Evolutionary conservation across 805 yeast species (phyloP).

Genomic region (Saccharomycopsis olivae): DNA sequence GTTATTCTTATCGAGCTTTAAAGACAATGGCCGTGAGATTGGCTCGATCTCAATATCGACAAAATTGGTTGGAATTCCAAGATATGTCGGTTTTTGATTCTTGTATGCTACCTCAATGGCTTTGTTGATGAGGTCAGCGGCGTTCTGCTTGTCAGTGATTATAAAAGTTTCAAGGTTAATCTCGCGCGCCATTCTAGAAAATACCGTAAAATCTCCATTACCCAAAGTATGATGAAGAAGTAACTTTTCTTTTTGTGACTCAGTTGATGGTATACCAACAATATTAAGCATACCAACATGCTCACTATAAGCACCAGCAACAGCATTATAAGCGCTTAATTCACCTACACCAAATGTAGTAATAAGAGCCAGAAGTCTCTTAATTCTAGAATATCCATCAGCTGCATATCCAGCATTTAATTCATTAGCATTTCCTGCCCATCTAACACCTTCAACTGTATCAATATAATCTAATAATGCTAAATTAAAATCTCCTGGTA

Average conservation of each 20-base stretch:
- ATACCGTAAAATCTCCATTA: slow-evolving; percentile 40
- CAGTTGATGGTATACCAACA: slow-evolving; percentile 64
- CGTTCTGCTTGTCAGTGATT: slow-evolving; percentile 33
- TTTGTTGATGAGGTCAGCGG: slow-evolving; percentile 53
- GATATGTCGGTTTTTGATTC: slow-evolving; percentile 68
- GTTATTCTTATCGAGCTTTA: slow-evolving; percentile 19
- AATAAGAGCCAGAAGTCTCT: slow-evolving; percentile 49
- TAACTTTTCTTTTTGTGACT: slow-evolving; percentile 22
- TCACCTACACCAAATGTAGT: slow-evolving; percentile 91
- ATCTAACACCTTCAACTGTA: slow-evolving; percentile 38
- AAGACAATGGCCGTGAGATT: slow-evolving; percentile 27
- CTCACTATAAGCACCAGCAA: slow-evolving; percentile 77
- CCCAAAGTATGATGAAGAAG: slow-evolving; percentile 59
- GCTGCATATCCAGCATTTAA: slow-evolving; percentile 84
- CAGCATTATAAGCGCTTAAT: slow-evolving; percentile 72
- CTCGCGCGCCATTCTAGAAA: slow-evolving; percentile 30
- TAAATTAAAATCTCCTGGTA: slow-evolving; percentile 71
- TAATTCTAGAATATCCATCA: slow-evolving; percentile 73
- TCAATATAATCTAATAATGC: slow-evolving; percentile 59
- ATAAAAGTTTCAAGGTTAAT: slow-evolving; percentile 12
- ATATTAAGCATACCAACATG: slow-evolving; percentile 70
- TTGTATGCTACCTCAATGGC: slow-evolving; percentile 46
- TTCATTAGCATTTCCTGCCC: slow-evolving; percentile 85
- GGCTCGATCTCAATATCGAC: slow-evolving; percentile 34
- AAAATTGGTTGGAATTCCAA: slow-evolving; percentile 67